Evolutionary conservation across 305 asterid species (phyloP).

Genomic region (Fraxinus floribunda): DNA sequence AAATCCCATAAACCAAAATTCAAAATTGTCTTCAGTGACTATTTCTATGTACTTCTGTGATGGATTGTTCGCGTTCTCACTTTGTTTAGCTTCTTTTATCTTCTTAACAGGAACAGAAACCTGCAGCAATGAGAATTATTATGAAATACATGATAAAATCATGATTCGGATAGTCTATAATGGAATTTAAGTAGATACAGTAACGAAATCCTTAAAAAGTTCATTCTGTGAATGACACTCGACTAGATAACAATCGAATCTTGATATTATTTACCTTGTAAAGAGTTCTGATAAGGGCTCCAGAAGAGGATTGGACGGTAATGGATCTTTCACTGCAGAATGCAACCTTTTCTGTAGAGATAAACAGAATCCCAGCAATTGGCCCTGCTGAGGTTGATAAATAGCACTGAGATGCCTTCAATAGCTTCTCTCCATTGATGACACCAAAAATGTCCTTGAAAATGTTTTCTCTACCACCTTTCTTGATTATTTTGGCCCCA

Average conservation of each 20-base stretch:
- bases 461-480: conserved; percentile 67
- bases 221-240: background rate
- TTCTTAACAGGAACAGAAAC: conserved; percentile 54
- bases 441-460: conserved; percentile 50
- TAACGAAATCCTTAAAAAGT: background rate
- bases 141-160: background rate
- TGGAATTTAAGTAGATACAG: background rate
- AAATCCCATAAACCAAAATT: conserved; percentile 84
- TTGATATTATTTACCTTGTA: conserved; percentile 49
- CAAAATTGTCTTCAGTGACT: conserved; percentile 54
- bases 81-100: conserved; percentile 48
- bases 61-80: conserved; percentile 49
- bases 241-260: background rate
- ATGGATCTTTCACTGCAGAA: conserved; percentile 74
- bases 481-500: conserved; percentile 57
- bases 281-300: conserved; percentile 39
- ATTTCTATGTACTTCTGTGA: conserved; percentile 55
- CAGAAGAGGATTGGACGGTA: conserved; percentile 39
- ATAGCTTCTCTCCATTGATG: conserved; percentile 49
- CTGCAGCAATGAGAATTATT: conserved; percentile 30
- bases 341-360: conserved; percentile 49
- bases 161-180: background rate
- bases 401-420: conserved; percentile 73
- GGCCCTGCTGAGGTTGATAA: conserved; percentile 72
- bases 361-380: conserved; percentile 64